Evolutionary conservation across 371 early-diverging fungal genomes (phyloP), one percentile per base, ranked within the genome.

Genomic region (Rhizopus sp.): DNA sequence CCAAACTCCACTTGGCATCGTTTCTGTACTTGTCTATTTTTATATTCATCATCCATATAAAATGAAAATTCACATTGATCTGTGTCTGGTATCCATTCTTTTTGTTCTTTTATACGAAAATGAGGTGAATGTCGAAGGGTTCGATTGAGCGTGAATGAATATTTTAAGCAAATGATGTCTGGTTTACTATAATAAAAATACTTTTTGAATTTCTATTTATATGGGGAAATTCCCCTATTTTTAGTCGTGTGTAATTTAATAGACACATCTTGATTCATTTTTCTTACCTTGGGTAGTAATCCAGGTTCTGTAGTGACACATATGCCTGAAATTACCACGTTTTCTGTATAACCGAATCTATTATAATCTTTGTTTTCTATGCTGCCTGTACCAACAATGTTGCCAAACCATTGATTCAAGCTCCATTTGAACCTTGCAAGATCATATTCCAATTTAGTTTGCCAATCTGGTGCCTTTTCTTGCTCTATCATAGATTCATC

Each of bases 201-300:
- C 33, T 62, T 66, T 55, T 66, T 62, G 10, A 66, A 23, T 9
- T 17, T 30, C 66, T 66, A 46, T 7, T 42, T 23, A 47, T 50
- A 30, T 50, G 23, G 23, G 23, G 2, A 23, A 2, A 23, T 23
- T 23, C 23, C 23, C n/a, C 6, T 50, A 30, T 50, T 33, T 15
- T 55, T 55, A 55, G 23, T 23, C 23, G 23, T 23, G 23, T 23
- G 23, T 23, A 23, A 23, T 23, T 23, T 23, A 23, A 23, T 23
- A 23, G 23, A 23, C 23, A 23, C 23, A 23, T 23, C 23, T 23
- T 23, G 23, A 23, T 23, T 2, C 23, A 23, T 23, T 23, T 23
- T 2, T 23, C 12, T 65, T 63, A 68, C 68, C 60, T 68, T 68
- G 57, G 68, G 64, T 47, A 68, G 64, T 41, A 68, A 57, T 48